Evolutionary conservation across 805 yeast species (phyloP).

Genomic region (Pichia kluyveri): DNA sequence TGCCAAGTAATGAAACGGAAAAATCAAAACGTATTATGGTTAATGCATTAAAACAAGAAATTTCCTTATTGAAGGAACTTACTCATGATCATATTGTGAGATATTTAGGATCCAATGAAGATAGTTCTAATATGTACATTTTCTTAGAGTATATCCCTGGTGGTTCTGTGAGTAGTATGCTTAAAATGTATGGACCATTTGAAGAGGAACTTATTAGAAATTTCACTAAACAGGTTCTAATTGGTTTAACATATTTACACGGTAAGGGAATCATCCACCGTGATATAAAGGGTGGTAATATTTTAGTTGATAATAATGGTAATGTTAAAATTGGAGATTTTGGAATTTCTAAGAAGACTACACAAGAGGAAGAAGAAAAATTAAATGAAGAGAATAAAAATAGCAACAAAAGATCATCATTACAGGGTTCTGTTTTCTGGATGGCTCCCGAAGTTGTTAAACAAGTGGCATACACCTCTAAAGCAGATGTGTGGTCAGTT

Average conservation of each 20-base stretch:
- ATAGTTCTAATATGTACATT: conserved; percentile 63
- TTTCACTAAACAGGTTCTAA: conserved; percentile 44
- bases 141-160: conserved; percentile 48
- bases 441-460: conserved; percentile 99
- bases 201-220: conserved; percentile 51
- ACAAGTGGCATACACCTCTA: conserved; percentile 81
- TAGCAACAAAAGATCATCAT: conserved; percentile 56
- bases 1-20: conserved; percentile 36
- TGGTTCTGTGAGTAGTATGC: conserved; percentile 43
- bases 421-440: conserved; percentile 96
- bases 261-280: conserved; percentile 51
- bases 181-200: conserved; percentile 50
- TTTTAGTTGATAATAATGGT: conserved; percentile 49
- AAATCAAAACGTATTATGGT: conserved; percentile 39
- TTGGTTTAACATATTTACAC: conserved; percentile 49
- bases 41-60: conserved; percentile 76
- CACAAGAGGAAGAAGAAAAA: conserved; percentile 15
- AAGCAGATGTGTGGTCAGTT: conserved; percentile 95
- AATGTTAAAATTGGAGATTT: conserved; percentile 58
- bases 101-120: conserved; percentile 81
- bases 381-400: too few species aligned
- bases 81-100: conserved; percentile 91
- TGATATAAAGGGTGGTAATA: conserved; percentile 59
- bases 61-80: conserved; percentile 63
- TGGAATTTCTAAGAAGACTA: conserved; percentile 43